Conservation (phyloP, 2,329 filamentous ascomycete species). For the Nakataea oryzae region DNA sequence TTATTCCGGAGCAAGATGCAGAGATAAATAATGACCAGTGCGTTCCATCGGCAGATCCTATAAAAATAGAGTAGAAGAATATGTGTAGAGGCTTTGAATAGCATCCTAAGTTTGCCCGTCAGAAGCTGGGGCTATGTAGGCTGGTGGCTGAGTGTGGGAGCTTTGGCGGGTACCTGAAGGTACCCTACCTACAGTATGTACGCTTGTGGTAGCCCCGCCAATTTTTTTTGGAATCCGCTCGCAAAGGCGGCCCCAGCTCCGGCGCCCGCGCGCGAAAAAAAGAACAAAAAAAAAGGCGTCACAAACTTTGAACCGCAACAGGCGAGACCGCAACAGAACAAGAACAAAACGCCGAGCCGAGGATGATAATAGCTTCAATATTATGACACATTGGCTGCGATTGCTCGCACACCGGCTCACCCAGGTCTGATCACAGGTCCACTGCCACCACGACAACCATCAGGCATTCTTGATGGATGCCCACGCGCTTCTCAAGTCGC, state of each 20-base stretch:
- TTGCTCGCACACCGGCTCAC: background rate
- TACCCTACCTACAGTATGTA: background rate
- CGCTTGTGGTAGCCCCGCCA: background rate
- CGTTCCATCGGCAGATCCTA: too few relatives aligned
- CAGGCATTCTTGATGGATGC: slow-evolving; percentile 57
- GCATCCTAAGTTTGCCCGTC: too few relatives aligned
- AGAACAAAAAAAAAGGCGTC: background rate
- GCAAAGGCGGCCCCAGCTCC: background rate
- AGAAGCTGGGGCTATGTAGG: too few relatives aligned
- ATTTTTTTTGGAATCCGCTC: too few relatives aligned
- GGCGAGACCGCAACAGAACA: background rate
- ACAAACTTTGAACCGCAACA: background rate
- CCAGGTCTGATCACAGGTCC: background rate
- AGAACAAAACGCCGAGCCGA: too few relatives aligned
- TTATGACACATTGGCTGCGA: background rate
- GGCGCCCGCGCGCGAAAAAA: background rate
- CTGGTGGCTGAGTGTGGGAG: too few relatives aligned
- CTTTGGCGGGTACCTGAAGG: background rate
- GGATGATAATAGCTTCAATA: background rate
- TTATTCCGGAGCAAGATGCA: too few relatives aligned
- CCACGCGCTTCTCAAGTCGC: slow-evolving; percentile 67
- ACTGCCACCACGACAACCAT: background rate
- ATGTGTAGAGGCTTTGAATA: too few relatives aligned
- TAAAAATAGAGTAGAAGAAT: too few relatives aligned
- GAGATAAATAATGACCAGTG: too few relatives aligned